Conservation (phyloP, 2,329 filamentous ascomycete genomes). For the Lojkania enalia region DNA sequence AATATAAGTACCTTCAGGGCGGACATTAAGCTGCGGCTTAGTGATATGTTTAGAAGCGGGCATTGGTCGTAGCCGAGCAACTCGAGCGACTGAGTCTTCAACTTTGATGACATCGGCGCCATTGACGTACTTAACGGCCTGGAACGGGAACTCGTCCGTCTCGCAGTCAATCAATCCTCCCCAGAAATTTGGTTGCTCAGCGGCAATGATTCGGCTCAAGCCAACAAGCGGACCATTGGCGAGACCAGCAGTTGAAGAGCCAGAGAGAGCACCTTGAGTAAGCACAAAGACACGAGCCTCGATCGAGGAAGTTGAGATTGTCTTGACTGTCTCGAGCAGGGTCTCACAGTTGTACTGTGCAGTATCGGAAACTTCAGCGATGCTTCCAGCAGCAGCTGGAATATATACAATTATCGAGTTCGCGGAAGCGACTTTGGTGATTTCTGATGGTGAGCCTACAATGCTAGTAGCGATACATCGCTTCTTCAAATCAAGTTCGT, state of each 20-base stretch:
- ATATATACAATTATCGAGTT: not conserved
- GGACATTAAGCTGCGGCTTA: slow-evolving; percentile 11
- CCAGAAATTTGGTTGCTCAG: slow-evolving; percentile 44
- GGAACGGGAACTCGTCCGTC: slow-evolving; percentile 30
- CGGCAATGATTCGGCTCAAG: slow-evolving; percentile 42
- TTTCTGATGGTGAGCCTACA: not conserved
- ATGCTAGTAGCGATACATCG: not conserved
- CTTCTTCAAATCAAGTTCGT: not conserved
- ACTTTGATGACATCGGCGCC: slow-evolving; percentile 43
- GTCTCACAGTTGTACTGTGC: slow-evolving; percentile 12
- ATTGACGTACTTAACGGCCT: slow-evolving; percentile 43
- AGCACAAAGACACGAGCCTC: slow-evolving; percentile 28
- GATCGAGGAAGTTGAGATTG: slow-evolving; percentile 3
- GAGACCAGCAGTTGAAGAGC: slow-evolving; percentile 11
- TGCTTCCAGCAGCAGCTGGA: not conserved
- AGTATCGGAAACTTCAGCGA: not conserved
- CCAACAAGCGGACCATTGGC: slow-evolving; percentile 41
- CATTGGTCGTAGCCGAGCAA: slow-evolving; percentile 29
- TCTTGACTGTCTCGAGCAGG: slow-evolving; percentile 21
- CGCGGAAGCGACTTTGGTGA: not conserved
- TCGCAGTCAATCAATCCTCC: slow-evolving; percentile 46
- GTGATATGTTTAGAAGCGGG: slow-evolving; percentile 13
- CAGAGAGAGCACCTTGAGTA: slow-evolving; percentile 20
- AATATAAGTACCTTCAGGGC: slow-evolving; percentile 45
- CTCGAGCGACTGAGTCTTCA: slow-evolving; percentile 37